Base-by-base conservation (phyloP, 208 protist species). In the Naegleria fowleri region DNA sequence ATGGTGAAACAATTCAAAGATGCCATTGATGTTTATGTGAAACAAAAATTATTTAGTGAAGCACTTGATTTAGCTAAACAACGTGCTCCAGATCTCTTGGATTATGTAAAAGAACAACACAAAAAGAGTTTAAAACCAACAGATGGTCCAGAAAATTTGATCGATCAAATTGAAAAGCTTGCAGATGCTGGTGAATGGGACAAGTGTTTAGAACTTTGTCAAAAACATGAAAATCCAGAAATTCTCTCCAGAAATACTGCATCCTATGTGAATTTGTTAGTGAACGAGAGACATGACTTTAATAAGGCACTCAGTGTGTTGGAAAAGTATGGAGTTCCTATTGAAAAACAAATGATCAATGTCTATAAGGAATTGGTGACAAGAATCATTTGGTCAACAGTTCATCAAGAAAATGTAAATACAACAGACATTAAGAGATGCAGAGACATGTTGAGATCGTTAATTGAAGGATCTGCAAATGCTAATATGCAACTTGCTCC, bases 141-240 rank as follows among this genome's bases (percentile, higher is more conserved):
- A 25, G 52, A 75, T 40, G 43, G 92, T 41, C 76, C 85, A 39
- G 41, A 59, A 5, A 43, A 88, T 5, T 58, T 58, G 33, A n/a
- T 13, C 36, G 93, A 85, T 16, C 91, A 38, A 29, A 90, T 94
- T 40, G 88, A 94, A 43, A 43, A 86, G 19, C 79, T 87, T 41
- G 93, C 75, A 29, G 25, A 79, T 33, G 3, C 79, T 6, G 87
- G 90, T 33, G 91, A 94, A 83, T 94, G 93, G 93, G 52, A 92
- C 4, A 33, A 91, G 75, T 92, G 86, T 92, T 59, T 94, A 29
- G 33, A 15, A n/a, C 48, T 91, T 22, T 94, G 93, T 48, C 22
- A 90, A 92, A 15, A 86, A 75, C 88, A 91, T 86, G 92, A 90
- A n/a, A 86, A 40, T 38, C n/a, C 9, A 58, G 83, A 86, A 16